A percentile compares a stretch with the other conserved stretches of the same genome.
Evolutionary conservation across 305 asterid genomes (phyloP).

Genomic region (Solanum hybrid): DNA sequence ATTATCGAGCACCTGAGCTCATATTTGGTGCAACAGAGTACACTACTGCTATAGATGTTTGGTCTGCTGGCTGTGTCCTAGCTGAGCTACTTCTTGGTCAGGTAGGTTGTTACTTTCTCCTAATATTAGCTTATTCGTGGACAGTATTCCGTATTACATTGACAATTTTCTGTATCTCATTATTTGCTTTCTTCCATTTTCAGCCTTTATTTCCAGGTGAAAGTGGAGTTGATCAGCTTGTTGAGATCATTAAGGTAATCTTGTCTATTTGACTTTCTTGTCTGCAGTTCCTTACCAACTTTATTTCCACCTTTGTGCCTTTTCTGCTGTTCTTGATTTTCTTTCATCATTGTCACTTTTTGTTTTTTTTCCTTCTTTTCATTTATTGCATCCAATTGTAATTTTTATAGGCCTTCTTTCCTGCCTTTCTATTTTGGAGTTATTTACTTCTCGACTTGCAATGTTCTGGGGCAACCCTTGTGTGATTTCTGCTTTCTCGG

Average conservation of each 20-base stretch:
- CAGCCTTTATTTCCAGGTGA: slow-evolving; percentile 55
- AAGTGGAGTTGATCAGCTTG: slow-evolving; percentile 55
- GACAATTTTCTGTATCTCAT: slow-evolving; percentile 2
- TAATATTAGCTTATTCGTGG: not conserved
- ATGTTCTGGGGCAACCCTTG: not conserved
- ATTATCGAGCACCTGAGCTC: slow-evolving; percentile 96
- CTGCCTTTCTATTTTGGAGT: not conserved
- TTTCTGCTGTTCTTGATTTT: not conserved
- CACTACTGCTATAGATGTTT: slow-evolving; percentile 75
- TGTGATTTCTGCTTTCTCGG: not conserved
- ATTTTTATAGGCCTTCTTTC: not conserved
- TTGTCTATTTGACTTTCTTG: slow-evolving; percentile 2
- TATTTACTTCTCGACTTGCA: not conserved
- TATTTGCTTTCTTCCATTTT: slow-evolving; percentile 12
- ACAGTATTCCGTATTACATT: slow-evolving; percentile 2
- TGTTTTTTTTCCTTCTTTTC: not conserved
- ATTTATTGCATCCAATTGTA: not conserved
- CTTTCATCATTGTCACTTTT: not conserved
- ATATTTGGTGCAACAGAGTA: slow-evolving; percentile 98
- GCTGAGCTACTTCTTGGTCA: slow-evolving; percentile 95
- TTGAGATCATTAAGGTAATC: slow-evolving; percentile 80
- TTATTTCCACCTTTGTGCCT: not conserved
- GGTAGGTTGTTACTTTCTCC: slow-evolving; percentile 27
- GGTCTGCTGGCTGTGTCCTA: slow-evolving; percentile 99
- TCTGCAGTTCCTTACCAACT: not conserved